Percentiles rank a stretch among this genome's conserved stretches.
These are phyloP conservation scores for Neofusicoccum cordaticola DNA, from an alignment of 2,329 filamentous ascomycete species.

Conservation along the genomic window DNA sequence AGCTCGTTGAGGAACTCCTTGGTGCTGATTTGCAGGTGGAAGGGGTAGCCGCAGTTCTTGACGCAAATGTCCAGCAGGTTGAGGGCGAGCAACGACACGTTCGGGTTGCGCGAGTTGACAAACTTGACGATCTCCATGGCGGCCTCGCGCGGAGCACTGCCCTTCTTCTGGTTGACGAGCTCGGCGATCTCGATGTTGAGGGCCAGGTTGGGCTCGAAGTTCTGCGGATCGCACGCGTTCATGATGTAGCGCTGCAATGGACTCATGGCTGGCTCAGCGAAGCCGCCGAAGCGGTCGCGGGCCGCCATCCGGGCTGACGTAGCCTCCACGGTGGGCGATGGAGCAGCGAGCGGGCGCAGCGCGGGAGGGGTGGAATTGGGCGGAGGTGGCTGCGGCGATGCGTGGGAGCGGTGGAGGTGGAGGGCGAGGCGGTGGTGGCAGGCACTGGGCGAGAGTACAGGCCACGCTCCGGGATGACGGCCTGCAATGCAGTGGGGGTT, in stretches of 20 bases:
- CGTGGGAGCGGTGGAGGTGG: neutral
- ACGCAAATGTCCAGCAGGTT: constrained; percentile 95
- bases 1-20: constrained; percentile 99
- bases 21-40: constrained; percentile 96
- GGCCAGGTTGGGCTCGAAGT: constrained; percentile 96
- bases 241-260: constrained; percentile 94
- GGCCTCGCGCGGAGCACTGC: constrained; percentile 85
- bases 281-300: constrained; percentile 86
- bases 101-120: constrained; percentile 95
- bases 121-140: constrained; percentile 89
- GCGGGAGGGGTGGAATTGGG: neutral
- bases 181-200: constrained; percentile 95
- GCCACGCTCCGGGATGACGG: constrained; percentile 15
- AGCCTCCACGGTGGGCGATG: constrained; percentile 66
- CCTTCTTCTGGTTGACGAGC: constrained; percentile 96
- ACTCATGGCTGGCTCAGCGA: constrained; percentile 73
- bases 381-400: neutral
- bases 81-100: constrained; percentile 86
- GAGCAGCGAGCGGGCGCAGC: neutral
- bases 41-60: constrained; percentile 99
- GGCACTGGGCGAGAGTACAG: constrained; percentile 4
- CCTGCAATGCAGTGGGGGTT: constrained; percentile 11
- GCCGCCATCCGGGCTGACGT: constrained; percentile 92
- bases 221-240: constrained; percentile 93
- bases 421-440: constrained; percentile 7